Percentiles rank a stretch among this genome's conserved stretches.
Conservation (phyloP, 2,329 filamentous ascomycete species). For the Calonectria naviculata region DNA sequence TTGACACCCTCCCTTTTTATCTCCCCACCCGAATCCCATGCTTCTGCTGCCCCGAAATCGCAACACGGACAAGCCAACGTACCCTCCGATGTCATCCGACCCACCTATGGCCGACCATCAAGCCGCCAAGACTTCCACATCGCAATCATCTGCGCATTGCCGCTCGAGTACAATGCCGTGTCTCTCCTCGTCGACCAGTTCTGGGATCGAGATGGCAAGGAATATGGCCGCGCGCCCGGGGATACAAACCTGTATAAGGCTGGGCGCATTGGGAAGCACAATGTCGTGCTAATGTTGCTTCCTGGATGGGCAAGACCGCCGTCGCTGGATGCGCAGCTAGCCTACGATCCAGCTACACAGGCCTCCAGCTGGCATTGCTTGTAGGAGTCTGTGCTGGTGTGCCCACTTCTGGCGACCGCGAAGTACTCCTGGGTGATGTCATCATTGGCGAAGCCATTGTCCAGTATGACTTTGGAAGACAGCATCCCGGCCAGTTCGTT, state of each 20-base stretch:
- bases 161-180: not conserved
- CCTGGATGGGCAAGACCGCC: slow-evolving; percentile 41
- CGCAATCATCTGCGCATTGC: not conserved
- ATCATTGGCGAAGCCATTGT: slow-evolving; percentile 43
- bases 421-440: slow-evolving; percentile 47
- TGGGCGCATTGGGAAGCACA: slow-evolving; percentile 40
- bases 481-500: slow-evolving; percentile 30
- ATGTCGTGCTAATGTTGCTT: slow-evolving; percentile 43
- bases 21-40: no score
- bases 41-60: no score
- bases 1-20: no score
- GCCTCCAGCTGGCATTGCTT: slow-evolving; percentile 47
- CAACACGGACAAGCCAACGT: no score
- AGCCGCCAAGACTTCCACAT: not conserved
- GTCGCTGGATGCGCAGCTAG: slow-evolving; percentile 37
- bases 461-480: slow-evolving; percentile 42
- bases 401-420: slow-evolving; percentile 34
- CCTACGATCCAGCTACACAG: slow-evolving; percentile 46
- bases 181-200: not conserved
- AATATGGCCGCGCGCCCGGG: slow-evolving; percentile 1
- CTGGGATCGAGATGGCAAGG: not conserved
- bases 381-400: slow-evolving; percentile 55
- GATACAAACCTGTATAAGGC: slow-evolving; percentile 44
- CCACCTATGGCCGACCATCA: no score
- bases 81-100: no score